Conservation (phyloP, 441 rosid species). For the Mallotus japonicus region DNA sequence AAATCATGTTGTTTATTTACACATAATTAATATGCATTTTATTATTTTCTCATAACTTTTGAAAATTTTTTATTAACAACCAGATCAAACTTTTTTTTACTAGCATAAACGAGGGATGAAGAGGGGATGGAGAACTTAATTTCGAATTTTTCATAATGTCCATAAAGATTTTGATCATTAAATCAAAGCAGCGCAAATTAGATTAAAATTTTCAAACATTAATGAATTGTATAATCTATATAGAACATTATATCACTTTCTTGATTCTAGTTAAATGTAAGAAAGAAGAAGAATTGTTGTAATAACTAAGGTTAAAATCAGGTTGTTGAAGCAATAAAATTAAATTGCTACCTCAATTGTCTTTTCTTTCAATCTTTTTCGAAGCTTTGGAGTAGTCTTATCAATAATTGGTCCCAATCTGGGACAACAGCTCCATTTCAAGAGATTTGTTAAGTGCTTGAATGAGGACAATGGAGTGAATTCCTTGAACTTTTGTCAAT, state of each 20-base stretch:
- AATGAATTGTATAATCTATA: too few species aligned
- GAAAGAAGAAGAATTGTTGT: too few species aligned
- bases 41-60: neutral
- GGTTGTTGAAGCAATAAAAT: neutral
- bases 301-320: neutral
- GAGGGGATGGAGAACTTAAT: too few species aligned
- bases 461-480: constrained; percentile 2
- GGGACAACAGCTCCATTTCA: constrained; percentile 11
- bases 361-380: constrained; percentile 14
- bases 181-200: too few species aligned
- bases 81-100: too few species aligned
- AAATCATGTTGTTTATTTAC: neutral
- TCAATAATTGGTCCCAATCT: constrained; percentile 16
- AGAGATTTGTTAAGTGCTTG: neutral
- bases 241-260: too few species aligned
- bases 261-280: too few species aligned
- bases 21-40: neutral
- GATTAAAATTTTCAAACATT: too few species aligned
- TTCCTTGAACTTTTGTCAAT: neutral
- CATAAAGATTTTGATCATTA: too few species aligned
- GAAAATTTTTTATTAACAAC: too few species aligned
- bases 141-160: too few species aligned
- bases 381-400: constrained; percentile 11
- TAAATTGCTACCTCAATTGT: constrained; percentile 3
- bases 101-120: too few species aligned